A percentile compares a stretch with the other conserved stretches of the same genome.
These are phyloP conservation scores for Trypanosoma caninum DNA, from an alignment of 208 protist genomes.

Conservation along the genomic window DNA sequence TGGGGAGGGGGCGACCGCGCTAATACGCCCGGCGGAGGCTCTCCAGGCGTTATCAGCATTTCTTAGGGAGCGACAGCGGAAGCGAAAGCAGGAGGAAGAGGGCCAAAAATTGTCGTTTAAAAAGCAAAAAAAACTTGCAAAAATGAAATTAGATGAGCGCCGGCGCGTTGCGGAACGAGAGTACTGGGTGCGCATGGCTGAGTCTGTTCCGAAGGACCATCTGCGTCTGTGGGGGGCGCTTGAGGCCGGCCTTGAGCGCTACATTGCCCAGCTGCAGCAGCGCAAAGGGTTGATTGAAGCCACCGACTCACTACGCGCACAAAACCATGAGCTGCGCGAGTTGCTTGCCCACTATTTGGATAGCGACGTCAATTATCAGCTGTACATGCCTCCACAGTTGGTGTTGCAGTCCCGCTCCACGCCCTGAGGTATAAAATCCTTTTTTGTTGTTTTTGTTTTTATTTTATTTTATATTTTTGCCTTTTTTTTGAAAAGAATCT, in stretches of 20 bases:
- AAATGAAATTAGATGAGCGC: conserved; percentile 32
- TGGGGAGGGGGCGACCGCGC: conserved; percentile 53
- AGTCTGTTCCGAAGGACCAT: conserved; percentile 77
- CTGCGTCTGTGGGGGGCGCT: conserved; percentile 85
- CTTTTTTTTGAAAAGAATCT: not conserved
- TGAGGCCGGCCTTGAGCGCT: conserved; percentile 85
- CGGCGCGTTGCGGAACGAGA: conserved; percentile 52
- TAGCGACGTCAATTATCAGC: conserved; percentile 91
- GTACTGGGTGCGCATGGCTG: conserved; percentile 85
- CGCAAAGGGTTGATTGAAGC: conserved; percentile 80
- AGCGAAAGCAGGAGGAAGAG: conserved; percentile 12
- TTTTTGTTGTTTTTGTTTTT: not conserved
- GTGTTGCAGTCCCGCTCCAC: conserved; percentile 24
- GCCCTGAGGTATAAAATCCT: not conserved
- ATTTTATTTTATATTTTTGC: not conserved
- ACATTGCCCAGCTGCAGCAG: conserved; percentile 88
- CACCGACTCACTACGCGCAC: conserved; percentile 82
- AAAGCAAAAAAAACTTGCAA: conserved; percentile 33
- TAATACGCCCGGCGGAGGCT: conserved; percentile 84
- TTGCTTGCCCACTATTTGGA: conserved; percentile 92
- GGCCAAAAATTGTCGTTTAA: conserved; percentile 14
- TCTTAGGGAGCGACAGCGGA: conserved; percentile 63
- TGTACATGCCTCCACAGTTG: conserved; percentile 79
- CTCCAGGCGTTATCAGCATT: conserved; percentile 79
- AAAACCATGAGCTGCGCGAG: conserved; percentile 92